Evolutionary conservation across 73 alveolate species (phyloP), one percentile per base, ranked within the genome.

Genomic region (Blepharisma japonicum): DNA sequence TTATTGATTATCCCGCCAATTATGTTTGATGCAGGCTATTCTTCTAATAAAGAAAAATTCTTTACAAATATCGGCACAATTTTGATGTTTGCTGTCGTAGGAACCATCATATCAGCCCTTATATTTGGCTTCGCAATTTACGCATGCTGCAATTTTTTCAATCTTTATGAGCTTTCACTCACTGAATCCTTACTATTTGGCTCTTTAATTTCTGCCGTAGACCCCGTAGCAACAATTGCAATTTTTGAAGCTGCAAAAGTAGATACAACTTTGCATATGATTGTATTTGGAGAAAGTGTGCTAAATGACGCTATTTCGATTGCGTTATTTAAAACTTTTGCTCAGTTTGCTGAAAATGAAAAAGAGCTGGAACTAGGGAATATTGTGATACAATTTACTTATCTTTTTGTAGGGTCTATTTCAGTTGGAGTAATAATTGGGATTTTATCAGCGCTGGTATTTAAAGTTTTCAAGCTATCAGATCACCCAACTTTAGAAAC

Each of bases 11-110:
- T 83, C 38, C 90, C 90, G 0, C 90, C 86, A 18, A 83, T 83
- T 7, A 83, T 83, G 87, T 83, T 72, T 83, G 90, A 83, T 46
- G 86, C 87, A 6, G 90, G 90, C 5, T 83, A 66, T 76, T 56
- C 72, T 42, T 53, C 78, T 23, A 55, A 79, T 23, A 77, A 79
- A 68, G 81, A 77, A 54, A 32, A 78, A 8, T 83, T 83, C 70
- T 83, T 83, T 27, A 46, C 55, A 9, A 83, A 83, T 68, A 42
- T 83, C 23, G 47, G 86, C 21, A 61, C 87, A 8, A 83, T 83
- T 11, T 9, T 81, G 18, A 42, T 76, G 5, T 79, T 56, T 54
- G 90, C 90, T 0, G 79, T 83, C 49, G 14, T 83, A 46, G 90
- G 90, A 32, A 83, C 90, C 7, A 77, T 83, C 7, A 54, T 83